phyloP scores from a whole-genome alignment of 2,329 filamentous ascomycete species.

The Drechmeria coniospora region DNA sequence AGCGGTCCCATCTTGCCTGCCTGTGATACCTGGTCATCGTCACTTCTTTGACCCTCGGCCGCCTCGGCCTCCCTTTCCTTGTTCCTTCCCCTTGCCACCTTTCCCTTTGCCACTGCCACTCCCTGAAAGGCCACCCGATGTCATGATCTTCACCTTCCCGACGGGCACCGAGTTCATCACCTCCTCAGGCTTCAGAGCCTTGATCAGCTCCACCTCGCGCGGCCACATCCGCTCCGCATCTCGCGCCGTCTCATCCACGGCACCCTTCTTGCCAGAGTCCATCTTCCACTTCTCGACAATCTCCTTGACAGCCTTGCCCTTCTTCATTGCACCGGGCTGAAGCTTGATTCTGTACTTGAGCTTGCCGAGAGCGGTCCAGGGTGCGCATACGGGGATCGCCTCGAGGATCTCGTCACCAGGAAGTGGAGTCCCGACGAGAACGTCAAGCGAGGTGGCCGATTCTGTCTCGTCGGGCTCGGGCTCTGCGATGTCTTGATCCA shows the following conservation, averaged over 20 bases:
- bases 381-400: slow-evolving; percentile 46
- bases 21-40: neutral
- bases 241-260: slow-evolving; percentile 42
- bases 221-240: slow-evolving; percentile 71
- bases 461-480: slow-evolving; percentile 44
- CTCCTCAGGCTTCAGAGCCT: slow-evolving; percentile 67
- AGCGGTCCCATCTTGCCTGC: neutral
- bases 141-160: slow-evolving; percentile 65
- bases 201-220: slow-evolving; percentile 70
- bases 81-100: slow-evolving; percentile 16
- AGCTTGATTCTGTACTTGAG: slow-evolving; percentile 94
- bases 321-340: slow-evolving; percentile 79
- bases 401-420: slow-evolving; percentile 72
- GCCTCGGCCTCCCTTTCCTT: slow-evolving; percentile 19
- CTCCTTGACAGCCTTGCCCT: slow-evolving; percentile 87
- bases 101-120: slow-evolving; percentile 23
- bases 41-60: slow-evolving; percentile 29
- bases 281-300: slow-evolving; percentile 68
- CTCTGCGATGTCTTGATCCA: slow-evolving; percentile 42
- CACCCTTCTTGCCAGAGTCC: slow-evolving; percentile 42
- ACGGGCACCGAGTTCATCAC: slow-evolving; percentile 69
- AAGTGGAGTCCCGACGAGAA: slow-evolving; percentile 61
- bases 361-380: slow-evolving; percentile 45
- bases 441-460: slow-evolving; percentile 43
- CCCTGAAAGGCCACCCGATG: slow-evolving; percentile 38